Conservation (phyloP, 75 land plant species). For the Chamaecyparis obtusa region DNA sequence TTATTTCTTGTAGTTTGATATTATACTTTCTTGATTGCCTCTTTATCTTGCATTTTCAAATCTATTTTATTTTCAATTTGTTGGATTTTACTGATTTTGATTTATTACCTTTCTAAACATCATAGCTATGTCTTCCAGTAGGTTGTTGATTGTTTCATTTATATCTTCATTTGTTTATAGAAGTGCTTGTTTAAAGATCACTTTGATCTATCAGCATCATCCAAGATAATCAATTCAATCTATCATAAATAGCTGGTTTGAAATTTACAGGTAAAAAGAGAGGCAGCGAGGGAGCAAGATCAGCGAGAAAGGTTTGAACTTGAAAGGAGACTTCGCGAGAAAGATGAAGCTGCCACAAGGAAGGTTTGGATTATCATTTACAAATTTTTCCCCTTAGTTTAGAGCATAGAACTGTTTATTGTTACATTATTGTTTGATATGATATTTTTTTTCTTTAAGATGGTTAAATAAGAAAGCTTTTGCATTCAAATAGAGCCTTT, state of each 20-base stretch:
- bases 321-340: slow-evolving; percentile 70
- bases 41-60: not conserved
- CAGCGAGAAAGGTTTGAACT: slow-evolving; percentile 84
- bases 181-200: not conserved
- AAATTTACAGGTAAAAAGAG: slow-evolving; percentile 40
- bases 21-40: not conserved
- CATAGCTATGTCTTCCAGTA: not conserved
- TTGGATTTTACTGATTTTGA: not conserved
- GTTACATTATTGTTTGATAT: not conserved
- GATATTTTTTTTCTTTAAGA: not conserved
- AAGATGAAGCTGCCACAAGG: slow-evolving; percentile 83
- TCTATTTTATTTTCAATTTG: not conserved
- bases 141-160: not conserved
- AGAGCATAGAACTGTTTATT: not conserved
- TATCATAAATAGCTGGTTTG: not conserved
- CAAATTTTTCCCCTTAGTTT: not conserved
- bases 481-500: too few species aligned
- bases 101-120: not conserved
- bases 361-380: slow-evolving; percentile 41
- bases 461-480: not conserved
- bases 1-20: not conserved
- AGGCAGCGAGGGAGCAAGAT: slow-evolving; percentile 76
- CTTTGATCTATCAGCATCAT: not conserved
- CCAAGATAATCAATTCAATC: not conserved
- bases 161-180: not conserved